These are phyloP conservation scores for Ophiostoma triangulosporum DNA, from an alignment of 2,329 filamentous ascomycete genomes.

Conservation along the genomic window DNA sequence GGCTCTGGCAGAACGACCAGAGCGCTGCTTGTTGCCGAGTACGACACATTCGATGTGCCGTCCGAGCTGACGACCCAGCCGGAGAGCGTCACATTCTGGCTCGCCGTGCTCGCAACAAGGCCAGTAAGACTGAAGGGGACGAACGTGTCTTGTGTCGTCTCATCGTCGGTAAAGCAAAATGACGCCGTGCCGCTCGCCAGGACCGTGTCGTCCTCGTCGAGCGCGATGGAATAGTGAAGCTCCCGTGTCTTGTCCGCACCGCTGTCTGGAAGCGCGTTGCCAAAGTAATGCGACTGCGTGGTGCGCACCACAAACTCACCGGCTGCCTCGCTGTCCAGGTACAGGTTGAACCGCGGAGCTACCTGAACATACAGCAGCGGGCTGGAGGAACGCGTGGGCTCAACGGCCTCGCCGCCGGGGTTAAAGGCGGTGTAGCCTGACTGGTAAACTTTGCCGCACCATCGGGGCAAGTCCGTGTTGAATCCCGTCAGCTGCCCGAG, in stretches of 20 bases:
- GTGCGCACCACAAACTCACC: conserved; percentile 32
- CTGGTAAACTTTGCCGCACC: conserved; percentile 35
- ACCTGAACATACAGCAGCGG: conserved; percentile 30
- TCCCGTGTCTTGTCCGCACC: background rate
- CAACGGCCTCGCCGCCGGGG: conserved; percentile 29
- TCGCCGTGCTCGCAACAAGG: conserved; percentile 22
- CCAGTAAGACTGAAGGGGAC: conserved; percentile 25
- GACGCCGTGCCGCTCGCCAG: conserved; percentile 23
- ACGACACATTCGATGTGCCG: conserved; percentile 15
- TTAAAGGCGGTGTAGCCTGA: conserved; percentile 28
- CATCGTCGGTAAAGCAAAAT: conserved; percentile 18
- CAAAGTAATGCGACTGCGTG: conserved; percentile 27
- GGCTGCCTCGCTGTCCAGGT: conserved; percentile 26
- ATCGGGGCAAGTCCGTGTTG: conserved; percentile 30
- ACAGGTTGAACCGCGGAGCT: conserved; percentile 32
- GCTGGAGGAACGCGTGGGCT: conserved; percentile 20
- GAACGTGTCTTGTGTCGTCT: conserved; percentile 17
- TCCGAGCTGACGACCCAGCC: conserved; percentile 21
- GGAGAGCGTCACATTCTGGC: conserved; percentile 27
- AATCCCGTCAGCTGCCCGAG: conserved; percentile 23
- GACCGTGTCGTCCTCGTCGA: conserved; percentile 16
- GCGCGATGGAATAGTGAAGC: conserved; percentile 24
- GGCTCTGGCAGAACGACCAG: conserved; percentile 31
- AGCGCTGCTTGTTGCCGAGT: conserved; percentile 23
- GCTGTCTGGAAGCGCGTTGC: conserved; percentile 21